Evolutionary conservation across 83 land plant species (phyloP).

Genomic region (Picea abies): DNA sequence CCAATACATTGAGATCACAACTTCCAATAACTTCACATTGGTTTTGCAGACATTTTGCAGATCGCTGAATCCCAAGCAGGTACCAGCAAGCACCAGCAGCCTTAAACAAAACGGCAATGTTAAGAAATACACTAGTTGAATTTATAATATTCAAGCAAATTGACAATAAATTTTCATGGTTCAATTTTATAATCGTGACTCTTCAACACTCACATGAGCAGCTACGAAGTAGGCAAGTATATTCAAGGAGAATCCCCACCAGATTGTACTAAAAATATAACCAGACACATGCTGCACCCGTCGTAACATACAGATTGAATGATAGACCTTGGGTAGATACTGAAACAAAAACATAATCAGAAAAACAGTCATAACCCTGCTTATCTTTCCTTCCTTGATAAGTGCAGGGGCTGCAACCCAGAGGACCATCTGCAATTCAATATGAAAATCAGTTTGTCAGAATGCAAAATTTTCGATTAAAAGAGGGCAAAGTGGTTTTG

Average conservation of each 20-base stretch:
- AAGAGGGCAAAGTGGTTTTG: background rate
- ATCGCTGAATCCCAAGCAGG: constrained; percentile 76
- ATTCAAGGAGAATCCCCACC: constrained; percentile 92
- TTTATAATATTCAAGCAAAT: too few species aligned
- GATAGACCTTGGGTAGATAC: constrained; percentile 86
- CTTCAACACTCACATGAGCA: constrained; percentile 69
- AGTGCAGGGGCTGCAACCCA: constrained; percentile 67
- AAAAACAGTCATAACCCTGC: constrained; percentile 56
- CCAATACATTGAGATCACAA: constrained; percentile 43
- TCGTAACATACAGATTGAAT: constrained; percentile 67
- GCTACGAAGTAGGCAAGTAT: constrained; percentile 83
- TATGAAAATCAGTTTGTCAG: background rate
- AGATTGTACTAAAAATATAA: constrained; percentile 81
- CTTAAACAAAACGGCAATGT: constrained; percentile 25
- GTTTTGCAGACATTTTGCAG: constrained; percentile 59
- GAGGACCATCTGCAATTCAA: constrained; percentile 47
- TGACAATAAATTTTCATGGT: too few species aligned
- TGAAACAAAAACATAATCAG: constrained; percentile 71
- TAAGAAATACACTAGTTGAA: too few species aligned
- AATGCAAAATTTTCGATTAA: background rate
- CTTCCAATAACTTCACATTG: constrained; percentile 40
- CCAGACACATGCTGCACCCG: constrained; percentile 84
- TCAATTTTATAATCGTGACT: background rate
- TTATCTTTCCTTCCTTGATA: constrained; percentile 38
- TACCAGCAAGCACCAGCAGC: constrained; percentile 97